phyloP scores from a whole-genome alignment of 1,284 basidiomycete genomes.

The Puccinia coronata region DNA sequence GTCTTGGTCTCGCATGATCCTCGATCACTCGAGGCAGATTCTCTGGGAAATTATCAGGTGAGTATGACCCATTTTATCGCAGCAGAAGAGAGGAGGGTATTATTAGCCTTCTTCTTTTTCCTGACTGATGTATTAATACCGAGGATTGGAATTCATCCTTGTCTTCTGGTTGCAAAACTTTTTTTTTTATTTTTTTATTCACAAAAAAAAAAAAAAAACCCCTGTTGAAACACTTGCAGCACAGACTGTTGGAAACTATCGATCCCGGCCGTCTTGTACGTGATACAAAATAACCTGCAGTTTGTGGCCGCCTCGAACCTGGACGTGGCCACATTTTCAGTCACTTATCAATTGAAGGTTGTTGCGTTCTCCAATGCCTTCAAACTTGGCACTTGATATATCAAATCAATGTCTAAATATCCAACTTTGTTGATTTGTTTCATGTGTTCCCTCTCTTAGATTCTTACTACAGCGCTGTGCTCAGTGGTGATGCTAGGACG shows the following conservation, averaged over 20 bases:
- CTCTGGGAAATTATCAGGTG: slow-evolving; percentile 26
- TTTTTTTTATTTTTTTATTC: too few relatives aligned
- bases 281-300: slow-evolving; percentile 93
- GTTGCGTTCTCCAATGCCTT: not conserved
- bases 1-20: slow-evolving; percentile 18
- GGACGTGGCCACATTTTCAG: slow-evolving; percentile 90
- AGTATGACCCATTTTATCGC: too few relatives aligned
- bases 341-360: slow-evolving; percentile 54
- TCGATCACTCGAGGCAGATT: slow-evolving; percentile 21
- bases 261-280: slow-evolving; percentile 92
- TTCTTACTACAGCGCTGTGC: slow-evolving; percentile 92
- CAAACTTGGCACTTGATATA: too few relatives aligned
- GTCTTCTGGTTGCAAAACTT: slow-evolving; percentile 51
- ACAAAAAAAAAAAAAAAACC: not conserved
- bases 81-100: too few relatives aligned
- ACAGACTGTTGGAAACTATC: slow-evolving; percentile 93
- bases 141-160: too few relatives aligned
- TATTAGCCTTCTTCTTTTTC: not conserved
- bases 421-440: not conserved
- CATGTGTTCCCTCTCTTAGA: slow-evolving; percentile 62
- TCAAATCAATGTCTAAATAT: too few relatives aligned
- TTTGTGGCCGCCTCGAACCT: slow-evolving; percentile 91
- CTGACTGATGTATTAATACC: too few relatives aligned
- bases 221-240: slow-evolving; percentile 67
- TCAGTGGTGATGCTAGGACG: slow-evolving; percentile 85